These are phyloP conservation scores for Porphyridium purpureum DNA, from an alignment of 23 red algal genomes.

Conservation along the genomic window DNA sequence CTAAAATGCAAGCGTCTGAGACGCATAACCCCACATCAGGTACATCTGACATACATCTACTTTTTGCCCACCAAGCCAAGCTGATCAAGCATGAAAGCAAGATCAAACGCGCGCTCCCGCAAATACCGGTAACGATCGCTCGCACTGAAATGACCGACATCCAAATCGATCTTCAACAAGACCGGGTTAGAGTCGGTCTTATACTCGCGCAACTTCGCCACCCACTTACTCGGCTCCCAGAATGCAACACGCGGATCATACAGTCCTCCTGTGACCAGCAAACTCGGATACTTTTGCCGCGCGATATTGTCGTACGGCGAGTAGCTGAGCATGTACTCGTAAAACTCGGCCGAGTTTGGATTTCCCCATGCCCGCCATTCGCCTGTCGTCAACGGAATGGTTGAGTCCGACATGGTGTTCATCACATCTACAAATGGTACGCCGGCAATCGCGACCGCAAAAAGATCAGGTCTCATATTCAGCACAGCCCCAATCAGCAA, in stretches of 20 bases:
- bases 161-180: slow-evolving; percentile 53
- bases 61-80: too few relatives aligned
- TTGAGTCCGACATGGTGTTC: slow-evolving; percentile 72
- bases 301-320: slow-evolving; percentile 54
- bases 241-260: slow-evolving; percentile 74
- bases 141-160: slow-evolving; percentile 54
- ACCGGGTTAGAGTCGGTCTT: slow-evolving; percentile 28
- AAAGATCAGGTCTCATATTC: slow-evolving; percentile 73
- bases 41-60: too few relatives aligned
- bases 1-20: too few relatives aligned
- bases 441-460: slow-evolving; percentile 44
- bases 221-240: slow-evolving; percentile 62
- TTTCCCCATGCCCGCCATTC: slow-evolving; percentile 88
- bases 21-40: too few relatives aligned
- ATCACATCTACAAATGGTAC: slow-evolving; percentile 85
- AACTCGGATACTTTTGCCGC: slow-evolving; percentile 37
- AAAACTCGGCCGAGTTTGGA: slow-evolving; percentile 39
- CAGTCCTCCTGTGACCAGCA: slow-evolving; percentile 50
- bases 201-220: slow-evolving; percentile 40
- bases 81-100: slow-evolving; percentile 31
- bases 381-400: slow-evolving; percentile 73
- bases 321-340: slow-evolving; percentile 43
- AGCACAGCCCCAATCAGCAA: slow-evolving; percentile 55
- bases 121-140: slow-evolving; percentile 38
- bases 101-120: slow-evolving; percentile 43